Percentiles rank a stretch among this genome's conserved stretches.
Evolutionary conservation across 768 basidiomycete genomes (phyloP).

Genomic region (Amylocystis lapponica): DNA sequence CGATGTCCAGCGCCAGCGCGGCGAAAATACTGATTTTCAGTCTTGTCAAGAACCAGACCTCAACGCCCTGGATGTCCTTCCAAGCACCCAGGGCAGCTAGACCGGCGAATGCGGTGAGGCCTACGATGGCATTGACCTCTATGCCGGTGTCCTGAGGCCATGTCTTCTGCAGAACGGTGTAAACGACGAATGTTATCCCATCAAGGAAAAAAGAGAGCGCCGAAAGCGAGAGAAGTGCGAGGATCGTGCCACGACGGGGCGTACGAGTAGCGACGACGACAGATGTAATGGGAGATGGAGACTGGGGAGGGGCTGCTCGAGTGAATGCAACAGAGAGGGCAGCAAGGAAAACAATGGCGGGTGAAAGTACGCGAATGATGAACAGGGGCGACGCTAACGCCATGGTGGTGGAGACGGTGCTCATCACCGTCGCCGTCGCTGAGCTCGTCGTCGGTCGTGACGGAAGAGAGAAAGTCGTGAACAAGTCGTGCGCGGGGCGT

Average conservation of each 20-base stretch:
- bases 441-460: constrained; percentile 24
- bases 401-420: constrained; percentile 5
- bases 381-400: constrained; percentile 38
- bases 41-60: constrained; percentile 59
- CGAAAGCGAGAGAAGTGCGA: constrained; percentile 60
- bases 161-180: constrained; percentile 54
- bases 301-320: constrained; percentile 37
- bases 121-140: constrained; percentile 61
- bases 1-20: constrained; percentile 55
- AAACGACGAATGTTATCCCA: constrained; percentile 64
- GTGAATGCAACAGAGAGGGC: constrained; percentile 54
- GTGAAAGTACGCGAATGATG: constrained; percentile 60
- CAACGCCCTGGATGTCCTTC: constrained; percentile 69
- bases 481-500: constrained; percentile 9
- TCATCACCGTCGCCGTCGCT: constrained; percentile 29
- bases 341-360: constrained; percentile 56
- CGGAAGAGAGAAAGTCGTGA: constrained; percentile 18
- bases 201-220: constrained; percentile 75
- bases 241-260: constrained; percentile 73
- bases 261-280: constrained; percentile 69
- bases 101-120: constrained; percentile 64
- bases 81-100: constrained; percentile 72
- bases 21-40: constrained; percentile 49
- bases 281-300: constrained; percentile 62
- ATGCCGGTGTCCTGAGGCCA: constrained; percentile 65